Base-by-base conservation (phyloP, 2,329 filamentous ascomycete genomes). In the Cordyceps cicadae region DNA sequence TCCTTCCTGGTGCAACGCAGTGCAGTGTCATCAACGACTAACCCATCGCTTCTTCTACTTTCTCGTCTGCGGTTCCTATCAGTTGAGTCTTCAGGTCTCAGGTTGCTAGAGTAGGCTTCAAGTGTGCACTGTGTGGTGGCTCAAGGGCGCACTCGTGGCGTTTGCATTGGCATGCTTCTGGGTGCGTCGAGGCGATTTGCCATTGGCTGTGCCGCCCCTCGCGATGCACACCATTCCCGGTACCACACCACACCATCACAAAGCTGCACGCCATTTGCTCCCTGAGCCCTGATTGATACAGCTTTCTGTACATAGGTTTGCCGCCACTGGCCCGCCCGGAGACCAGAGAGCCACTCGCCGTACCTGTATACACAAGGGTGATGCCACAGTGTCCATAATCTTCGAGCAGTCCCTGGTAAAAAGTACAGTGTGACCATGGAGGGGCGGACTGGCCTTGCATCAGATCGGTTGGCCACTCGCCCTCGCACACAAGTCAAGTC, bases 21-120 rank as follows among this genome's bases (percentile, higher is more conserved):
- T 26, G 41, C 32, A 43, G 29, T 24, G 24, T 24, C 41, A 43
- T n/a, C 14, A 37, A 5, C n/a, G 29, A 43, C 32, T 29, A 57
- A 58, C 45, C 50, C 50, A 26, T 58, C 50, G 45, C 45, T 58
- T 39, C 43, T 50, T 58, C 45, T n/a, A n/a, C n/a, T 29, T 48
- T 43, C 45, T 39, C 29, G 54, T 43, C 29, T 26, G 14, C 17
- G 32, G 41, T 34, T 37, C n/a, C 24, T 6, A 29, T 29, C 7
- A 54, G 37, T 21, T 6, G 29, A 4, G 15, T 7, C 2, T 43
- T 19, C 41, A 17, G n/a, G 15, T 43, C 41, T 15, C 15, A 17
- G 15, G 15, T 43, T 15, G 41, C 3, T 43, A 7, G 41, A 19
- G n/a, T 15, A 43, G 19, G 15, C 41, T 17, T 43, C 14, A n/a